A percentile compares a stretch with the other conserved stretches of the same genome.
These are phyloP conservation scores for Ceratobasidium theobromae DNA, from an alignment of 1,284 basidiomycete genomes.

Conservation along the genomic window DNA sequence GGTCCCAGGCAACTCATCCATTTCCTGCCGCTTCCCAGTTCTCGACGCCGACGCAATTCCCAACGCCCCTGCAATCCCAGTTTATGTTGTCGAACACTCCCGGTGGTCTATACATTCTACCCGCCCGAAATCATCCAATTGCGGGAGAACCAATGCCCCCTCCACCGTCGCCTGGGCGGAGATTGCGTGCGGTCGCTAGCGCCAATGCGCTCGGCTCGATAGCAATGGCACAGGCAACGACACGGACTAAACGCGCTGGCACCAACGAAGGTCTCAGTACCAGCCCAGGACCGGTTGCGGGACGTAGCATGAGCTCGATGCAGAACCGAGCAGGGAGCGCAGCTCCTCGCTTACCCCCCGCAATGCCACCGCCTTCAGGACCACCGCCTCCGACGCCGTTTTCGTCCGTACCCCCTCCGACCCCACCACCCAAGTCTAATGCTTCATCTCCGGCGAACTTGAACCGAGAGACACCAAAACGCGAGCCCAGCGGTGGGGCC, in stretches of 20 bases:
- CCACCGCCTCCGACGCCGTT: conserved; percentile 1
- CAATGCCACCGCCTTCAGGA: conserved; percentile 4
- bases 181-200: conserved; percentile 18
- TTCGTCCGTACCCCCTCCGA: background rate
- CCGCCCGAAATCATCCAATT: conserved; percentile 22
- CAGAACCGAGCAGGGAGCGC: conserved; percentile 1
- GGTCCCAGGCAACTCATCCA: background rate
- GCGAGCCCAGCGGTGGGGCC: background rate
- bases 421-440: conserved; percentile 8
- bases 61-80: conserved; percentile 15
- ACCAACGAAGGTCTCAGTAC: conserved; percentile 25
- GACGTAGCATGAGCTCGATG: background rate
- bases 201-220: conserved; percentile 17
- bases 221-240: conserved; percentile 1
- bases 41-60: conserved; percentile 12
- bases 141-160: conserved; percentile 26
- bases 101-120: background rate
- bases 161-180: conserved; percentile 17
- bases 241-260: conserved; percentile 20
- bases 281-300: background rate
- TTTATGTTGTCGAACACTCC: conserved; percentile 2
- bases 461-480: conserved; percentile 11
- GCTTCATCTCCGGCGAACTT: background rate
- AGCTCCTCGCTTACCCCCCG: background rate
- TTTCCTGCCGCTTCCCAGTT: conserved; percentile 10